Evolutionary conservation across 352 stramenopile genomes (phyloP), one percentile per base, ranked within the genome.

Genomic region (Phytophthora sansomeana): DNA sequence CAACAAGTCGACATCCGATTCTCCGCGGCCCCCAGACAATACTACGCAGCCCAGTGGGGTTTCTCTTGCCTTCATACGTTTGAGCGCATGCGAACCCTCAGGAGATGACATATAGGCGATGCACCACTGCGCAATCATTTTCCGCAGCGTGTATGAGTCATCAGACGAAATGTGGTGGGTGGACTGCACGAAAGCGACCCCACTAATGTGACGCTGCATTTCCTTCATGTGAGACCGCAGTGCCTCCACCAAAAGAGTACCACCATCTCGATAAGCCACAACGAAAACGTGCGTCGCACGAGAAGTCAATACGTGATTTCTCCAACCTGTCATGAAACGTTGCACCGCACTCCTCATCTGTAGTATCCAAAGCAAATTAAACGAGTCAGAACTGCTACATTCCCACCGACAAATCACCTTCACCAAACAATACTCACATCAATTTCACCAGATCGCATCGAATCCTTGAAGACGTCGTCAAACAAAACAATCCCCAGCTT

Each of bases 171-270:
- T 75, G 44, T 77, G 69, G 43, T 91, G 83, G 13, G 77, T 90
- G 9, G 80, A 89, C 54, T 91, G 77, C 29, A 91, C 62, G 19
- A 91, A 90, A 16, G 78, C 74, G 16, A 91, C 79, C 35, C 83
- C 83, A 71, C 83, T 91, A 55, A 91, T 77, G 49, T 86, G 77
- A 41, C 83, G 77, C 51, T 87, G 77, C 83, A 91, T 90, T 52
- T 90, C 80, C 48, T 78, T 74, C 64, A 89, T 76, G 58, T 91
- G 63, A 19, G 63, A 49, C 26, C 83, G 80, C 49, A 91, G 53
- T 9, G 74, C 66, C 52, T 91, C 83, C 38, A 91, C 69, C 35
- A 91, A 58, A 13, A 91, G 65, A 13, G 26, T 63, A 6, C 83
- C 83, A 13, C 80, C 83, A 52, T 90, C 83, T 16, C 80, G 75